Base-by-base conservation (phyloP, 768 basidiomycete genomes). In the Melanogaster broomeanus region DNA sequence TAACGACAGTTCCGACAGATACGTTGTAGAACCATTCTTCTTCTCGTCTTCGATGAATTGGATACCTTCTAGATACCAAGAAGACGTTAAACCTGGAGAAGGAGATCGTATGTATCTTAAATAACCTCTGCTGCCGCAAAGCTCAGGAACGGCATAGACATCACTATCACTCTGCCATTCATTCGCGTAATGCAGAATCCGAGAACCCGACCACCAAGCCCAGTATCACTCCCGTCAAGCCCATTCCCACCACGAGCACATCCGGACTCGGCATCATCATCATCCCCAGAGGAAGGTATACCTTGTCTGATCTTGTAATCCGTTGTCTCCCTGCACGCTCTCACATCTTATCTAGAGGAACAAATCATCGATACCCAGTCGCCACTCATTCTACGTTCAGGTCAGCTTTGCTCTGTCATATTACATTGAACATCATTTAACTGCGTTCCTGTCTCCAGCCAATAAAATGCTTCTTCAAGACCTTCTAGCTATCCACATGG, bases 21-120 rank as follows among this genome's bases (percentile, higher is more conserved):
- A 80, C 49, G 70, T 71, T 38, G 71, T 85, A 50, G 84, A 85
- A 54, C 84, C 84, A 0, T 84, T 85, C 63, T 85, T 80, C 60
- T 85, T 84, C 61, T 80, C 82, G 0, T 84, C 82, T 1, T 79
- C 82, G 2, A 61, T 82, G 3, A 84, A 81, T 52, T 84, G 83
- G 83, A 87, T 85, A 54, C 85, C 85, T 2, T 81, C 82, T 1
- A 77, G 83, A 48, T 87, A 79, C 45, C 78, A 83, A 54, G 83
- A 84, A 56, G 77, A 74, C 43, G 50, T 75, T 1, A 31, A 56
- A 5, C 59, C 61, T 15, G 65, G 66, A 2, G 34, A 67, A 41
- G 77, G 81, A 58, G 84, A 85, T 65, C 83, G 82, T 85, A 56
- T 58, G 82, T 21, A 66, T 37, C 70, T 75, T 28, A 69, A 75